A percentile compares a stretch with the other conserved stretches of the same genome.
Evolutionary conservation across 1,139 yeast genomes (phyloP).

Genomic region (Yamadazyma mexicana): DNA sequence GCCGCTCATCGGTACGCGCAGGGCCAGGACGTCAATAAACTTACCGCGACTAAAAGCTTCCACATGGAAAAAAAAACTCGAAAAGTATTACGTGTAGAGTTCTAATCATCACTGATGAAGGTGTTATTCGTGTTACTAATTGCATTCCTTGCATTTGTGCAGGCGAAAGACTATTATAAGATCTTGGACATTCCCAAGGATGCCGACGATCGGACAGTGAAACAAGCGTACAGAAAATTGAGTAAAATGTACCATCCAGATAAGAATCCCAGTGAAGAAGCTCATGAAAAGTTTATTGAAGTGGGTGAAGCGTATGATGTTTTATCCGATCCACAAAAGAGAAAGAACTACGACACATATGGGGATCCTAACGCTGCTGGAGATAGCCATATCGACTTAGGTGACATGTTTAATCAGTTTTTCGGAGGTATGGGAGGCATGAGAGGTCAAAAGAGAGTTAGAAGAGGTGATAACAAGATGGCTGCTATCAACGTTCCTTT

Average conservation of each 20-base stretch:
- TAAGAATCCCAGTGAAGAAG: constrained; percentile 80
- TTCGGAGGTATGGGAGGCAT: constrained; percentile 66
- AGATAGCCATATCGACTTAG: constrained; percentile 50
- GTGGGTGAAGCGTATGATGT: constrained; percentile 94
- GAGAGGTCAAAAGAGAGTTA: constrained; percentile 36
- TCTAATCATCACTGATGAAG: constrained; percentile 6
- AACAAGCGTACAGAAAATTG: constrained; percentile 79
- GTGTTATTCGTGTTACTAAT: constrained; percentile 8
- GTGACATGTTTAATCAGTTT: constrained; percentile 69
- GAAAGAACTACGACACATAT: constrained; percentile 68
- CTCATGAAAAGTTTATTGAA: constrained; percentile 84
- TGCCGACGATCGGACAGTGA: constrained; percentile 81
- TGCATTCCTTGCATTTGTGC: constrained; percentile 10
- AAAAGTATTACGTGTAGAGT: constrained; percentile 8
- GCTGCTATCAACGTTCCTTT: constrained; percentile 59
- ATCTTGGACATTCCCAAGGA: constrained; percentile 65
- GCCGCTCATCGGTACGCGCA: constrained; percentile 3
- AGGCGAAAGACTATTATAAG: constrained; percentile 32
- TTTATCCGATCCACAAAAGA: constrained; percentile 71
- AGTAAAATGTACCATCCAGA: constrained; percentile 94
- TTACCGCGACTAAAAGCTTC: background rate
- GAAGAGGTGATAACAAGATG: constrained; percentile 66
- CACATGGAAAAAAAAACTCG: constrained; percentile 4
- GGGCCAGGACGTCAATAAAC: background rate
- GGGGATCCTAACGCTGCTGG: constrained; percentile 78